Evolutionary conservation across 371 early-diverging fungal species (phyloP).

Genomic region (Zychaea mexicana): DNA sequence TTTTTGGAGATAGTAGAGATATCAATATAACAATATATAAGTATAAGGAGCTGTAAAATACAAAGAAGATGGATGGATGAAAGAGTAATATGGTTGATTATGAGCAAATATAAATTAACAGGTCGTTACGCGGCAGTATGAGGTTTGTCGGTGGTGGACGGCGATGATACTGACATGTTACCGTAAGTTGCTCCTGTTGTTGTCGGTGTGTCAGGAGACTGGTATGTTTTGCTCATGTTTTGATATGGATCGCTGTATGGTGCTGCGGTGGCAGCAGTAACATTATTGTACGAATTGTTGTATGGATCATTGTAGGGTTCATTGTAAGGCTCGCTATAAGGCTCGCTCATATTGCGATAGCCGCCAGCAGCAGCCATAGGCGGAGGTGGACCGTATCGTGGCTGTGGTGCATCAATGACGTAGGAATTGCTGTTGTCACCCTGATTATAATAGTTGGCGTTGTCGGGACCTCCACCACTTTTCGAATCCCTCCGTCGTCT

Average conservation of each 20-base stretch:
- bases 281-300: background rate
- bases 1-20: no score
- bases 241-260: background rate
- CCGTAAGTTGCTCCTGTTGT: background rate
- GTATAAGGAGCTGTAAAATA: background rate
- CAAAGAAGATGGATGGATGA: no score
- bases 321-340: background rate
- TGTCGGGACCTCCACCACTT: background rate
- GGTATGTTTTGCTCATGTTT: background rate
- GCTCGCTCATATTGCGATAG: background rate
- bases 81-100: background rate
- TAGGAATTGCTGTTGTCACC: background rate
- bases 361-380: background rate
- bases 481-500: background rate
- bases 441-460: background rate
- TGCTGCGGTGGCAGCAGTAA: background rate
- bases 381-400: slow-evolving; percentile 7
- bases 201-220: background rate
- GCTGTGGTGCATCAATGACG: slow-evolving; percentile 6
- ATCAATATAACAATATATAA: no score
- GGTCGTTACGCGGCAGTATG: background rate
- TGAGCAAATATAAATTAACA: background rate
- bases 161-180: background rate
- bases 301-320: background rate
- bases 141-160: background rate